Evolutionary conservation across 2,329 filamentous ascomycete species (phyloP).

Genomic region (Sphaerulina vaccinii): DNA sequence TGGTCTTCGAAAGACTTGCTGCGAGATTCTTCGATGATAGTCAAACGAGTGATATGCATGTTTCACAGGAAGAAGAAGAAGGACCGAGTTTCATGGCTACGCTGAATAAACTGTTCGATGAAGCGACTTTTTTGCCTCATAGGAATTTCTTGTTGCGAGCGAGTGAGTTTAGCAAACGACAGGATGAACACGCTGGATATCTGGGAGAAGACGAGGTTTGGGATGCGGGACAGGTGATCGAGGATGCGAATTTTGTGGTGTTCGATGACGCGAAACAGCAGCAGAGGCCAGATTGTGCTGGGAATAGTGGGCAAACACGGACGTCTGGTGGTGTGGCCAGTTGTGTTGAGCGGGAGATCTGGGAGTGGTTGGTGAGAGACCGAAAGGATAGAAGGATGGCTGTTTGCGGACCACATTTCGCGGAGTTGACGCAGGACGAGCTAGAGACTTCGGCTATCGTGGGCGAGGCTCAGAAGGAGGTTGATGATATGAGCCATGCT

Average conservation of each 20-base stretch:
- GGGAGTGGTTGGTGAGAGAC: conserved; percentile 7
- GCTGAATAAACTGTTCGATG: neutral
- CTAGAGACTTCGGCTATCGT: neutral
- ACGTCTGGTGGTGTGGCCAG: neutral
- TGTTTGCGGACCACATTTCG: conserved; percentile 1
- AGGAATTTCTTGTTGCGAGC: conserved; percentile 61
- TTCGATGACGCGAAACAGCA: neutral
- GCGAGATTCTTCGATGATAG: conserved; percentile 46
- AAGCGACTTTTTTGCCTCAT: conserved; percentile 62
- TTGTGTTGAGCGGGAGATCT: conserved; percentile 10
- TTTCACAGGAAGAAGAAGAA: conserved; percentile 63
- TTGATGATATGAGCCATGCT: neutral
- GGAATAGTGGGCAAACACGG: neutral
- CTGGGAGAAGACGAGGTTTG: conserved; percentile 1
- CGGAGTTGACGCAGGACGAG: neutral
- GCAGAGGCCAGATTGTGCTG: neutral
- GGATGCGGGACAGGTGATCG: conserved; percentile 7
- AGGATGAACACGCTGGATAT: conserved; percentile 1
- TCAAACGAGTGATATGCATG: conserved; percentile 52
- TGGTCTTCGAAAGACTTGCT: conserved; percentile 9
- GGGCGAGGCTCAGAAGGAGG: neutral
- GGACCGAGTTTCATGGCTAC: conserved; percentile 44
- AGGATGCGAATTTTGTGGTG: conserved; percentile 8
- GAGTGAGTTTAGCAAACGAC: conserved; percentile 55
- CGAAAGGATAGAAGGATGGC: conserved; percentile 2